Conservation (phyloP, 768 basidiomycete species). For the Amanita subjunquillea region DNA sequence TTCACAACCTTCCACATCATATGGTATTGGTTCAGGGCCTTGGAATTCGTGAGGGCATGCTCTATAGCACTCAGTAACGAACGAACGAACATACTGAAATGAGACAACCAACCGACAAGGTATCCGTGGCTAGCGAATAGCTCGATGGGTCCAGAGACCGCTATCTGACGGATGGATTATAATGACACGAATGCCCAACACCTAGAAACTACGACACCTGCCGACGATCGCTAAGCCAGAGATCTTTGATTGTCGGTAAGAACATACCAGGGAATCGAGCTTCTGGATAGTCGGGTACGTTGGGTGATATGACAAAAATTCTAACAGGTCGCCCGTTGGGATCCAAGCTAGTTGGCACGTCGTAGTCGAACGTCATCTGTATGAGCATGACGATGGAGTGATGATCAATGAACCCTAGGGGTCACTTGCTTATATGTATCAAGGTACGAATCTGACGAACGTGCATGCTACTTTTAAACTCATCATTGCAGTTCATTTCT, state of each 20-base stretch:
- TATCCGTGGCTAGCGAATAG: slow-evolving; percentile 82
- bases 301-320: slow-evolving; percentile 76
- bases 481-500: not conserved
- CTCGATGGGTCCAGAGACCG: slow-evolving; percentile 92
- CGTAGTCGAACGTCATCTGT: slow-evolving; percentile 58
- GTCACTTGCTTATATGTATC: too few species aligned
- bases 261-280: slow-evolving; percentile 75
- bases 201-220: slow-evolving; percentile 82
- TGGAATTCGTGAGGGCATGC: slow-evolving; percentile 92
- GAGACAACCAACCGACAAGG: slow-evolving; percentile 52
- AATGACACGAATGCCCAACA: slow-evolving; percentile 13
- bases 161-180: slow-evolving; percentile 24
- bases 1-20: slow-evolving; percentile 66
- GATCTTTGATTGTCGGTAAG: not conserved
- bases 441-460: not conserved
- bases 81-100: not conserved
- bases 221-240: not conserved
- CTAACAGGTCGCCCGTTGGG: slow-evolving; percentile 54
- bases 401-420: not conserved
- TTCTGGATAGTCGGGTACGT: slow-evolving; percentile 71
- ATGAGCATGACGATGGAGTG: slow-evolving; percentile 55
- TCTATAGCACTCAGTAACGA: slow-evolving; percentile 15
- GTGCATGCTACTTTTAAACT: not conserved
- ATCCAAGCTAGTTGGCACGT: slow-evolving; percentile 63
- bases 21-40: slow-evolving; percentile 79